Percentiles rank a stretch among this genome's conserved stretches.
phyloP scores from a whole-genome alignment of 805 yeast species.

The Ogataea methylovora region DNA sequence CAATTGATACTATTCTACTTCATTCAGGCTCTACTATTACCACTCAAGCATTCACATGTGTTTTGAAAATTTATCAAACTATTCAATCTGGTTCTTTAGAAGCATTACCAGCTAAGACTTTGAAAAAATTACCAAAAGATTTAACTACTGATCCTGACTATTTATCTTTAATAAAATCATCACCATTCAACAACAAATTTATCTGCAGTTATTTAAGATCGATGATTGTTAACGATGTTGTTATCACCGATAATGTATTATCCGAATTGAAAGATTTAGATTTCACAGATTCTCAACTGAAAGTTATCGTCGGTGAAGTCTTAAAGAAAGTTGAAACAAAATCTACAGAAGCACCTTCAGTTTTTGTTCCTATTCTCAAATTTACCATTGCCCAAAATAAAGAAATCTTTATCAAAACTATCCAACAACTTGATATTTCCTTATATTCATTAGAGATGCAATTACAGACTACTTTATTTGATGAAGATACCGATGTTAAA shows the following conservation, averaged over 20 bases:
- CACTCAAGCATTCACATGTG: slow-evolving; percentile 37
- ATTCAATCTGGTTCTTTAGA: slow-evolving; percentile 24
- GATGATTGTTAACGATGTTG: slow-evolving; percentile 9
- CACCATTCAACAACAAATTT: slow-evolving; percentile 16
- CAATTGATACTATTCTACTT: slow-evolving; percentile 48
- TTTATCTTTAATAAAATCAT: slow-evolving; percentile 10
- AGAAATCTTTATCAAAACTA: slow-evolving; percentile 29
- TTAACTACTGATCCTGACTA: slow-evolving; percentile 13
- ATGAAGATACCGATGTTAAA: slow-evolving; percentile 2
- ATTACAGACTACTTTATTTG: slow-evolving; percentile 53
- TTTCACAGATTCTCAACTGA: slow-evolving; percentile 14
- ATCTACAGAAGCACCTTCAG: slow-evolving; percentile 9
- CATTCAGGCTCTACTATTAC: slow-evolving; percentile 13
- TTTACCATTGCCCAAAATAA: slow-evolving; percentile 30
- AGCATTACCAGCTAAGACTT: slow-evolving; percentile 16
- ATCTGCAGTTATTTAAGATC: slow-evolving; percentile 21
- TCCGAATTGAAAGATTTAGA: slow-evolving; percentile 5
- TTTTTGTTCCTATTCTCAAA: slow-evolving; percentile 26
- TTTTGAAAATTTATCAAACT: slow-evolving; percentile 43
- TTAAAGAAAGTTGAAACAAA: slow-evolving; percentile 10
- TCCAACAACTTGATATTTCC: slow-evolving; percentile 27
- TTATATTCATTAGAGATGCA: slow-evolving; percentile 53
- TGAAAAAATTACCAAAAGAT: slow-evolving; percentile 14
- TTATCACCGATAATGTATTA: slow-evolving; percentile 6
- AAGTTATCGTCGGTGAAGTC: slow-evolving; percentile 14